Evolutionary conservation across 768 basidiomycete species (phyloP).

Genomic region (Termitomyces sp.): DNA sequence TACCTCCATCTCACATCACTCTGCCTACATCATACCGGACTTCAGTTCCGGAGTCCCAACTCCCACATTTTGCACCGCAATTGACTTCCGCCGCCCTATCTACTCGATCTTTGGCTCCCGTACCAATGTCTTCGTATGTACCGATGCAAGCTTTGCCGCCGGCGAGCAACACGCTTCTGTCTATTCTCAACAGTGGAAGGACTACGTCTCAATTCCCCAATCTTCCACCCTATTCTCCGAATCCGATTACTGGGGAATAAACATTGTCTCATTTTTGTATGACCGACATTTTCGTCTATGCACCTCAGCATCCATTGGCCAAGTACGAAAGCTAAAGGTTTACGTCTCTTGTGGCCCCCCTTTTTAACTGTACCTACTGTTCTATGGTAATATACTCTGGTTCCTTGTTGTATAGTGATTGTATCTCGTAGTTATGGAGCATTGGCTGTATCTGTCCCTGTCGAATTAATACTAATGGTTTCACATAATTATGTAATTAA

Average conservation of each 20-base stretch:
- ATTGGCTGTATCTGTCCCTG: background rate
- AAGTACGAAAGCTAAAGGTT: background rate
- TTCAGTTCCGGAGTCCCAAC: background rate
- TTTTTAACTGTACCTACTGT: background rate
- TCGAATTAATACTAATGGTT: too few relatives aligned
- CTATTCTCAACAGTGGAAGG: slow-evolving; percentile 15
- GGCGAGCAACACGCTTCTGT: slow-evolving; percentile 13
- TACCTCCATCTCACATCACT: background rate
- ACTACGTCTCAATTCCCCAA: slow-evolving; percentile 4
- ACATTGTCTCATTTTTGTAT: background rate
- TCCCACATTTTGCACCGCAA: background rate
- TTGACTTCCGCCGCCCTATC: background rate
- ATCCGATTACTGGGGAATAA: background rate
- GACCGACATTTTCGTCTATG: background rate
- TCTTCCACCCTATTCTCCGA: slow-evolving; percentile 2
- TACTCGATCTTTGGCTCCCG: background rate
- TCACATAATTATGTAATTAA: too few relatives aligned
- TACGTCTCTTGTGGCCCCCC: background rate
- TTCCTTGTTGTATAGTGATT: background rate
- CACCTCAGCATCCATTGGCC: background rate
- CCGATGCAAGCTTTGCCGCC: slow-evolving; percentile 1
- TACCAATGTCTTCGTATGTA: background rate
- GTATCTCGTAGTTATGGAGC: background rate
- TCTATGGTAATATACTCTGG: background rate
- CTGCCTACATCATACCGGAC: background rate